Conservation (phyloP, 2,329 filamentous ascomycete genomes). For the Colletotrichum liaoningense region DNA sequence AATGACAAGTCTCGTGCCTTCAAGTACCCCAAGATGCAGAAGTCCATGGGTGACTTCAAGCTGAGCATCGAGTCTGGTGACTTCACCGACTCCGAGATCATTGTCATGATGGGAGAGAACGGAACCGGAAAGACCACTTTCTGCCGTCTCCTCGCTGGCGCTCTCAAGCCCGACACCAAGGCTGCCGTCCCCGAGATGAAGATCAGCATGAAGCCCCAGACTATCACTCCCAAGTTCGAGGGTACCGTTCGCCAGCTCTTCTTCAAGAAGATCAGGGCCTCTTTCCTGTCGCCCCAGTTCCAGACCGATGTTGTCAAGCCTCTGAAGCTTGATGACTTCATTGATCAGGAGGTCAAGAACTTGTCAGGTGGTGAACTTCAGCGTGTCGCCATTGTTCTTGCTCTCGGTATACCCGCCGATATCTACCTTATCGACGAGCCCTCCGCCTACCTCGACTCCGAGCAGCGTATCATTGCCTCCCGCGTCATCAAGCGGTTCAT, state of each 20-base stretch:
- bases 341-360: slow-evolving; percentile 99
- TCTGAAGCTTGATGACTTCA: slow-evolving; percentile 98
- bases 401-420: slow-evolving; percentile 95
- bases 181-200: slow-evolving; percentile 89
- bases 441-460: slow-evolving; percentile 96
- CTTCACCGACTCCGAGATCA: slow-evolving; percentile 98
- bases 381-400: slow-evolving; percentile 96
- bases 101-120: slow-evolving; percentile 99
- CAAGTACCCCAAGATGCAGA: slow-evolving; percentile 89
- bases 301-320: slow-evolving; percentile 99
- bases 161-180: slow-evolving; percentile 87
- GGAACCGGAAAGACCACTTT: slow-evolving; percentile 99
- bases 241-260: slow-evolving; percentile 97
- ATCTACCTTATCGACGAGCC: slow-evolving; percentile 99
- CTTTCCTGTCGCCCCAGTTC: slow-evolving; percentile 97
- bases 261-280: slow-evolving; percentile 99
- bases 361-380: slow-evolving; percentile 99
- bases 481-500: slow-evolving; percentile 99
- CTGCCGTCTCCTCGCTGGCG: slow-evolving; percentile 94
- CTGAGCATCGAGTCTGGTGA: slow-evolving; percentile 83
- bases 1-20: slow-evolving; percentile 88
- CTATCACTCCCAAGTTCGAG: slow-evolving; percentile 97
- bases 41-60: slow-evolving; percentile 90
- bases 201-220: slow-evolving; percentile 99
- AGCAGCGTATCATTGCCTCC: slow-evolving; percentile 97